Evolutionary conservation across 2,329 filamentous ascomycete species (phyloP).

Genomic region (Botryotinia convoluta): DNA sequence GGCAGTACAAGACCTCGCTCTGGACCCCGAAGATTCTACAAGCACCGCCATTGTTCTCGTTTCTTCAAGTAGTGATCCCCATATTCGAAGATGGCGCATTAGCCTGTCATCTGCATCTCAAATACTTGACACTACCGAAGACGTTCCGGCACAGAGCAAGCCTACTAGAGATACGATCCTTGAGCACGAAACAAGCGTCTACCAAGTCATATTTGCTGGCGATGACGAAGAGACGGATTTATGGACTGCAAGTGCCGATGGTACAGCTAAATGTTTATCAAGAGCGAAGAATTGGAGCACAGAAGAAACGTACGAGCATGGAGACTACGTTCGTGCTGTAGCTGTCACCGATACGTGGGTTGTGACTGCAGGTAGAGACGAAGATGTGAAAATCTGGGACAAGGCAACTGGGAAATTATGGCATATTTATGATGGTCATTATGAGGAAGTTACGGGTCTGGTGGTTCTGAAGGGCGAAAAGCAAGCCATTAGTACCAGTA

Average conservation of each 20-base stretch:
- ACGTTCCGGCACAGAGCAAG: conserved; percentile 25
- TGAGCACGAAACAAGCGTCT: conserved; percentile 88
- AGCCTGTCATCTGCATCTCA: conserved; percentile 52
- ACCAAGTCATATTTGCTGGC: conserved; percentile 73
- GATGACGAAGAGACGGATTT: conserved; percentile 60
- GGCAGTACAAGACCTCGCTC: conserved; percentile 72
- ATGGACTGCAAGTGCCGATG: conserved; percentile 93
- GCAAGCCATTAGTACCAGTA: conserved; percentile 74
- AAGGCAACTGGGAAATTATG: conserved; percentile 67
- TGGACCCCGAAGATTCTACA: conserved; percentile 65
- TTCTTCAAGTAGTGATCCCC: conserved; percentile 76
- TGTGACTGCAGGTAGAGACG: conserved; percentile 84
- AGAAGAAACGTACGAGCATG: conserved; percentile 73
- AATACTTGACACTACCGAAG: conserved; percentile 45
- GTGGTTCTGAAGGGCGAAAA: conserved; percentile 56
- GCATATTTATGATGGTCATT: conserved; percentile 79
- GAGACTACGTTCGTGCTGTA: conserved; percentile 86
- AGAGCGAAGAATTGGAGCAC: conserved; percentile 65
- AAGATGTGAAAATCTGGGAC: conserved; percentile 91
- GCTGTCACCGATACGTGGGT: conserved; percentile 74
- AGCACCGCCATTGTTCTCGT: conserved; percentile 58
- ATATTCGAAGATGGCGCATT: conserved; percentile 76
- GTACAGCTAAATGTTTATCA: conserved; percentile 76
- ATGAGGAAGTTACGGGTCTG: conserved; percentile 85
- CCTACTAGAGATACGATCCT: conserved; percentile 55